Percentiles rank a stretch among this genome's conserved stretches.
Conservation (phyloP, 2,329 filamentous ascomycete genomes). For the Neonectria ditissima region DNA sequence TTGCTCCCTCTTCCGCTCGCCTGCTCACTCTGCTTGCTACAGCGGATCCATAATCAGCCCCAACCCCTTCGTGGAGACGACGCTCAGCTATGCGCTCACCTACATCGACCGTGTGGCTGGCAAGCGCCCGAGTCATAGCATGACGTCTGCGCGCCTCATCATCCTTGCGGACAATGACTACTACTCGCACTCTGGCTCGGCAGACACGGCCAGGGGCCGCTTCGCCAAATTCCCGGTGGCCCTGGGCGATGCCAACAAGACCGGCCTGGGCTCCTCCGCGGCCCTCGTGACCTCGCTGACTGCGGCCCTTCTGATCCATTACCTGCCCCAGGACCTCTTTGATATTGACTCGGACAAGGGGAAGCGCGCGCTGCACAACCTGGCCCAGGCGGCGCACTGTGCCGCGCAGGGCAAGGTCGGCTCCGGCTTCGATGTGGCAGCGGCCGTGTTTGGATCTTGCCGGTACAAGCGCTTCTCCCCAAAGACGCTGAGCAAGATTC, state of each 20-base stretch:
- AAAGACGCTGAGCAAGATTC: conserved; percentile 73
- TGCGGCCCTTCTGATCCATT: conserved; percentile 80
- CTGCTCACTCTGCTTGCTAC: conserved; percentile 35
- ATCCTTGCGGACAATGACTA: conserved; percentile 97
- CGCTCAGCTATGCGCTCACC: conserved; percentile 86
- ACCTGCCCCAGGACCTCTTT: conserved; percentile 70
- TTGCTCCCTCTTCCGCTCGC: background rate
- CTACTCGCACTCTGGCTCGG: conserved; percentile 75
- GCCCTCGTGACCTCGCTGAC: conserved; percentile 92
- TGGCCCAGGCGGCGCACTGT: conserved; percentile 93
- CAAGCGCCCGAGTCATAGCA: conserved; percentile 57
- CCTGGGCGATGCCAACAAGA: conserved; percentile 88
- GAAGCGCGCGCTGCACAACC: conserved; percentile 81
- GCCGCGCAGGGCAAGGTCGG: conserved; percentile 97
- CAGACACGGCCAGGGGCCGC: conserved; percentile 53
- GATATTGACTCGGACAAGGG: conserved; percentile 66
- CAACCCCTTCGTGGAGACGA: conserved; percentile 94
- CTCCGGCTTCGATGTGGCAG: conserved; percentile 94
- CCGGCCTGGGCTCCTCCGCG: conserved; percentile 92
- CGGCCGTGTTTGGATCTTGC: conserved; percentile 92
- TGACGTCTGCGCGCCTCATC: conserved; percentile 79
- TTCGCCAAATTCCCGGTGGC: conserved; percentile 85
- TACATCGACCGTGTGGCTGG: conserved; percentile 71
- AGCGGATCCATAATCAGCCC: conserved; percentile 59
- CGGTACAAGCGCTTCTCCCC: conserved; percentile 95